Conservation (phyloP, 345 rosid genomes). For the Citrus hindsii region DNA sequence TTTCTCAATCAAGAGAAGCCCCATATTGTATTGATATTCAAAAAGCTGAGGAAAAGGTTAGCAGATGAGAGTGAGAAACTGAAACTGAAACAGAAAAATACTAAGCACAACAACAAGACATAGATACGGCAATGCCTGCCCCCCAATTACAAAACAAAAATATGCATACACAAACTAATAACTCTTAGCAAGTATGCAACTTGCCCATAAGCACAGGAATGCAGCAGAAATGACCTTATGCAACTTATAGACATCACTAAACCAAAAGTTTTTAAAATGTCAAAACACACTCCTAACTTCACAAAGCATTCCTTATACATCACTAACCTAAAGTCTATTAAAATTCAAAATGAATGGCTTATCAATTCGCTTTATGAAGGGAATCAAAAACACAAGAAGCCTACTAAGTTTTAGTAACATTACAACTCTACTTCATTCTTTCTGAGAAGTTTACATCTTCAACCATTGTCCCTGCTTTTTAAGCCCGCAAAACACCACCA, state of each 20-base stretch:
- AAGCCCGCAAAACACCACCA: neutral
- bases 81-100: conserved; percentile 6
- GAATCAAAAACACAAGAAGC: neutral
- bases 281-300: neutral
- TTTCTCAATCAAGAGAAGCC: conserved; percentile 88
- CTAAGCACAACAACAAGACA: neutral
- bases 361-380: neutral
- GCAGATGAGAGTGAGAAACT: neutral
- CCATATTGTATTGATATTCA: conserved; percentile 92
- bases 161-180: neutral
- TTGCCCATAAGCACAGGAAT: neutral
- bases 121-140: neutral
- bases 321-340: neutral
- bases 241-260: neutral
- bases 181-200: neutral
- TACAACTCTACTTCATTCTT: neutral
- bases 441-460: neutral
- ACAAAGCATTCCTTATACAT: neutral
- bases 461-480: neutral
- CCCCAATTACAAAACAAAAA: neutral
- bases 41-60: conserved; percentile 55
- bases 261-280: neutral
- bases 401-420: neutral
- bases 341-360: neutral
- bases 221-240: neutral